Evolutionary conservation across 1,139 yeast genomes (phyloP), one percentile per base, ranked within the genome.

Genomic region (Suhomyces ambrosiae): DNA sequence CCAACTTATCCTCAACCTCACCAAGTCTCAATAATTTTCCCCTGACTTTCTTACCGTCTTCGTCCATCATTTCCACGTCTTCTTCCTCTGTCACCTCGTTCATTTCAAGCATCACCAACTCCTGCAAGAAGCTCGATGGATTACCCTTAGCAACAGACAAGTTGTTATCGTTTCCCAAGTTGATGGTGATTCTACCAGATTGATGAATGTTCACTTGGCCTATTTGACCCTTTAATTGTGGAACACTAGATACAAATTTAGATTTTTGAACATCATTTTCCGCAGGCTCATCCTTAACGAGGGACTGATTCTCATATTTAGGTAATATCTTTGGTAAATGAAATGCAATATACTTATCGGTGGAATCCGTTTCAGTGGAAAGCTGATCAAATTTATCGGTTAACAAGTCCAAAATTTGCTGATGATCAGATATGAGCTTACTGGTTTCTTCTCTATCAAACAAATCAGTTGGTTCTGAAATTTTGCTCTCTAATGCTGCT

Each of bases 141-240:
- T 85, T 80, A n/a, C 96, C 96, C 52, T 78, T 75, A 5, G 82
- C 70, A 8, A 88, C 80, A 44, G 82, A 85, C 73, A 89, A 73
- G 11, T 73, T 68, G 25, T 80, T 76, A 37, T 64, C 68, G 39
- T 82, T 76, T 7, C 96, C 96, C 38, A 89, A 67, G 44, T 79
- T 76, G 60, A 89, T 76, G 9, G 92, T 73, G 26, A 88, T 63
- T 54, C 77, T 85, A 5, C 97, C 97, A 0, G 95, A 86, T 52
- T 80, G 76, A 58, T 88, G 96, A 36, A 86, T 70, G 42, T 90
- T 77, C 27, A 89, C 54, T 19, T 74, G 71, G 4, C 96, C 97
- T 15, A 87, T 74, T 41, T 71, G 71, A 2, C 96, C 96, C 23
- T 34, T 36, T 19, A 45, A 23, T 9, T 27, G 44, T 3, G 41